Conservation (phyloP, 2,329 filamentous ascomycete genomes). For the Aspergillus quadricinctus region DNA sequence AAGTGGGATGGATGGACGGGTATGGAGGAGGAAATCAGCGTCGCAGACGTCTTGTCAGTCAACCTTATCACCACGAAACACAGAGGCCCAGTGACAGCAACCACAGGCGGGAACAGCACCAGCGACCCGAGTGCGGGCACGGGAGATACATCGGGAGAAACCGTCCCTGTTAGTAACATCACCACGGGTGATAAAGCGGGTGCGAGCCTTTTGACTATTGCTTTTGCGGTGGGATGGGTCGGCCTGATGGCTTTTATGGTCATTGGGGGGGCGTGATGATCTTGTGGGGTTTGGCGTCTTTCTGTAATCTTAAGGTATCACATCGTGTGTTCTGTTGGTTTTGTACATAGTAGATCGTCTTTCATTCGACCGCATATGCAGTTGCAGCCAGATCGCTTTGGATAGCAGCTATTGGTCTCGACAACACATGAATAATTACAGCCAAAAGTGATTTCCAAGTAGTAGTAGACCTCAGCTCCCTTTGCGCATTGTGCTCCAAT, state of each 20-base stretch:
- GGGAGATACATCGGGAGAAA: slow-evolving; percentile 1
- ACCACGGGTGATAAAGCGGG: slow-evolving; percentile 36
- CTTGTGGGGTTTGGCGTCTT: not conserved
- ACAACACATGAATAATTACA: too few species aligned
- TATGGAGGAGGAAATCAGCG: slow-evolving; percentile 67
- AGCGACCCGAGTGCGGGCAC: slow-evolving; percentile 35
- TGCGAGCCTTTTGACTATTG: slow-evolving; percentile 35
- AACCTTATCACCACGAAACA: slow-evolving; percentile 51
- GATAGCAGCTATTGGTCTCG: too few species aligned
- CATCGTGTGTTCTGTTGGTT: not conserved
- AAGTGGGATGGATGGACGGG: slow-evolving; percentile 56
- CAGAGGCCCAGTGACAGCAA: slow-evolving; percentile 35
- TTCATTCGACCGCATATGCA: not conserved
- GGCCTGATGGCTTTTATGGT: slow-evolving; percentile 31
- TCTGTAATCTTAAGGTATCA: not conserved
- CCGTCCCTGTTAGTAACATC: slow-evolving; percentile 10
- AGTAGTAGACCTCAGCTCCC: not conserved
- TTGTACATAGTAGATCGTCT: not conserved
- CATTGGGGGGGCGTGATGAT: slow-evolving; percentile 17
- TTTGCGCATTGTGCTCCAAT: not conserved
- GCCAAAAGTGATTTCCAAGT: too few species aligned
- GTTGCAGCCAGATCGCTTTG: too few species aligned
- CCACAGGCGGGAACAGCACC: slow-evolving; percentile 53
- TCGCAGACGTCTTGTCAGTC: slow-evolving; percentile 60
- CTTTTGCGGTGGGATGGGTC: slow-evolving; percentile 25